Percentiles rank a stretch among this genome's conserved stretches.
phyloP scores from a whole-genome alignment of 2,329 filamentous ascomycete species.

The Calonectria multiphialidica region DNA sequence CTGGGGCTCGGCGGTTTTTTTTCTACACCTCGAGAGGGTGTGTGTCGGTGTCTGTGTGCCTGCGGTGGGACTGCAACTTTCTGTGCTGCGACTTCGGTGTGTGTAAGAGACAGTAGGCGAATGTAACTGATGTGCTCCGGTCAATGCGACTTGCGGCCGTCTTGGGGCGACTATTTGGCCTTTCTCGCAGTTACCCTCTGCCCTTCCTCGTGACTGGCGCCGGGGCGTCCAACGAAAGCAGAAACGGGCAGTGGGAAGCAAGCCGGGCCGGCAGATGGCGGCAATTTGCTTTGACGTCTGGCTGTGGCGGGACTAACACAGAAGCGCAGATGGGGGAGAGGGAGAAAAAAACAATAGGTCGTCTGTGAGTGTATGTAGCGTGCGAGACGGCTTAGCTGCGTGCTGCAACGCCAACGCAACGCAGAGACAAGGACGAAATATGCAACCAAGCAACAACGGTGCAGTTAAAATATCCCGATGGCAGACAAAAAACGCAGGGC shows the following conservation, averaged over 20 bases:
- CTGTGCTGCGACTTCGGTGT: slow-evolving; percentile 7
- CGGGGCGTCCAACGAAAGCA: not conserved
- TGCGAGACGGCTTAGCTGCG: slow-evolving; percentile 13
- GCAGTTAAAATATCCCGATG: not conserved
- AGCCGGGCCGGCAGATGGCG: slow-evolving; percentile 15
- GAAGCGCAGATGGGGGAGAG: not conserved
- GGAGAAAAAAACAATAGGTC: not conserved
- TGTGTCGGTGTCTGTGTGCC: not conserved
- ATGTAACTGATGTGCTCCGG: not conserved
- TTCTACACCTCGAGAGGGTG: not conserved
- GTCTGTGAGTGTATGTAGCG: not conserved
- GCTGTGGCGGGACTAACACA: slow-evolving; percentile 4
- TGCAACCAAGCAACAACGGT: not conserved
- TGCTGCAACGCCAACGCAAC: slow-evolving; percentile 24
- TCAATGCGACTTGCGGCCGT: slow-evolving; percentile 4
- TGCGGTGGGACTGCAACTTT: slow-evolving; percentile 12
- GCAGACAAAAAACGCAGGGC: not conserved
- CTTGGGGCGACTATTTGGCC: not conserved
- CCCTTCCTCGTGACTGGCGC: not conserved
- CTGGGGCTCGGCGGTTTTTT: slow-evolving; percentile 7
- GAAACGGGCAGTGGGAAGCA: not conserved
- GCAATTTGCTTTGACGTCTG: slow-evolving; percentile 9
- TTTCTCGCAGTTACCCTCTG: not conserved
- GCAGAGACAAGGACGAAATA: not conserved
- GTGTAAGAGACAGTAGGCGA: slow-evolving; percentile 1